These are phyloP conservation scores for Komagataella pastoris DNA, from an alignment of 805 yeast species.

Conservation along the genomic window DNA sequence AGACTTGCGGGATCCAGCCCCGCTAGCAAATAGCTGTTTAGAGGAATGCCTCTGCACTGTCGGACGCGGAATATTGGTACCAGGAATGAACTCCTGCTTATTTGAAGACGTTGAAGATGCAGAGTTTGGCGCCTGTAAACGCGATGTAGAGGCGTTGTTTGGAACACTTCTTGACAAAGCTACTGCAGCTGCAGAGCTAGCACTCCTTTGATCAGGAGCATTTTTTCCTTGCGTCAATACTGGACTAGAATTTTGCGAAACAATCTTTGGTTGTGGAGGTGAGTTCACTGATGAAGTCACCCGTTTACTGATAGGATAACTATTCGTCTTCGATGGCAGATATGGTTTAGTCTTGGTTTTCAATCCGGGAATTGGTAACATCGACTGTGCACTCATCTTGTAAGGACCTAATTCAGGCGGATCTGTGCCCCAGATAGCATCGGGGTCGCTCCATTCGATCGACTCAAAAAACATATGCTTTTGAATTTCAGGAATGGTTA, in stretches of 20 bases:
- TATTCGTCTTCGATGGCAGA: conserved; percentile 1
- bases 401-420: conserved; percentile 65
- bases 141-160: conserved; percentile 17
- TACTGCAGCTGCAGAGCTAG: not conserved
- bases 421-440: conserved; percentile 39
- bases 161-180: conserved; percentile 35
- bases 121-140: conserved; percentile 2
- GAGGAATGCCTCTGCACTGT: not conserved
- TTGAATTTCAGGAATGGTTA: conserved; percentile 42
- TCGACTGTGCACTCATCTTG: conserved; percentile 62
- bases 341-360: conserved; percentile 11
- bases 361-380: conserved; percentile 59
- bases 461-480: conserved; percentile 49
- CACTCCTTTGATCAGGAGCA: not conserved
- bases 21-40: not conserved
- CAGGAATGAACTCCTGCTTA: not conserved
- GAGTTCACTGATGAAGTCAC: not conserved
- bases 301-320: not conserved
- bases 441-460: conserved; percentile 38
- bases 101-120: not conserved
- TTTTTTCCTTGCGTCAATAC: not conserved
- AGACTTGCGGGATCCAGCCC: not conserved
- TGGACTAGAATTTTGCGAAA: conserved; percentile 1
- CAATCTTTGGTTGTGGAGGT: conserved; percentile 1
- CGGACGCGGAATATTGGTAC: conserved; percentile 1